Percentiles rank a stretch among this genome's conserved stretches.
Conservation (phyloP, 139 green algal genomes). For the Picochlorum sp. region DNA sequence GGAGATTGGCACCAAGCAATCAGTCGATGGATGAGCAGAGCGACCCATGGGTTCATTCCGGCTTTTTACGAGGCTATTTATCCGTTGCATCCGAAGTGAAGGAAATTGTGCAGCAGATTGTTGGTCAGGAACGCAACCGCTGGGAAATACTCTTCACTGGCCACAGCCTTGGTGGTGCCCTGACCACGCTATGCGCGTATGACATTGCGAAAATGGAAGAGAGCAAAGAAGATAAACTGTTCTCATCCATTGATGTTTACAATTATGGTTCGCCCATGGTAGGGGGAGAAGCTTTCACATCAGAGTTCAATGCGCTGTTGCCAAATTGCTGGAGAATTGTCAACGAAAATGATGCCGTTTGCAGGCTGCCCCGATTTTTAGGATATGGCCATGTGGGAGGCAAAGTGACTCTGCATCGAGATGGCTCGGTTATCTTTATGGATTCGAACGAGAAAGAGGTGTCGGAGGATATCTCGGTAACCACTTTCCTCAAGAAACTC, state of each 20-base stretch:
- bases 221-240: background rate
- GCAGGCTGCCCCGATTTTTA: constrained; percentile 56
- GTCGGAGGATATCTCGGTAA: constrained; percentile 8
- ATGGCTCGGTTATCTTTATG: constrained; percentile 17
- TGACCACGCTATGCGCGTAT: constrained; percentile 72
- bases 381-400: constrained; percentile 63
- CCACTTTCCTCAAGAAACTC: background rate
- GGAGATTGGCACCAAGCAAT: background rate
- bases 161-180: constrained; percentile 74
- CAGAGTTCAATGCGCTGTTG: constrained; percentile 48
- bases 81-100: constrained; percentile 31
- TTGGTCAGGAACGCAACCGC: constrained; percentile 5
- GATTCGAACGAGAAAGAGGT: constrained; percentile 7
- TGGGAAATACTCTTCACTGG: constrained; percentile 44
- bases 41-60: constrained; percentile 23
- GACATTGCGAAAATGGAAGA: constrained; percentile 47
- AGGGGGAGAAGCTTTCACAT: constrained; percentile 58
- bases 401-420: constrained; percentile 19
- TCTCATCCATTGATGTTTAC: constrained; percentile 45
- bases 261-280: constrained; percentile 72
- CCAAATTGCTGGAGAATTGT: constrained; percentile 56
- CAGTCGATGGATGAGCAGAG: background rate
- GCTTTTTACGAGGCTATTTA: constrained; percentile 31
- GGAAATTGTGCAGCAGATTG: constrained; percentile 38
- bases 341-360: constrained; percentile 58